Conservation (phyloP, 1,139 yeast genomes). For the Debaryomyces nepalensis region DNA sequence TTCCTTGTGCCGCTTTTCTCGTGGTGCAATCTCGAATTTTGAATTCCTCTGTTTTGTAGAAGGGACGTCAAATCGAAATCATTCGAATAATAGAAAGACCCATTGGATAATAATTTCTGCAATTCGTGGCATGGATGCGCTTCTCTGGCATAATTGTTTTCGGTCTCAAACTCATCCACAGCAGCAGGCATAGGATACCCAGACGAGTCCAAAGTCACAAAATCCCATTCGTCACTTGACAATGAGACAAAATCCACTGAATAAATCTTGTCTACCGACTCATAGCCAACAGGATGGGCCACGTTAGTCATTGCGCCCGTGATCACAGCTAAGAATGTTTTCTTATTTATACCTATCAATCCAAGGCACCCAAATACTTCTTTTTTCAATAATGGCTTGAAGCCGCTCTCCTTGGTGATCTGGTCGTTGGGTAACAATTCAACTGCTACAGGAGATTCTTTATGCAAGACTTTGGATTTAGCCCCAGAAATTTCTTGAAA, state of each 20-base stretch:
- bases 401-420: slow-evolving; percentile 46
- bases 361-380: slow-evolving; percentile 86
- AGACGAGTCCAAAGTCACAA: slow-evolving; percentile 60
- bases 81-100: slow-evolving; percentile 89
- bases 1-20: slow-evolving; percentile 27
- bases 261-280: slow-evolving; percentile 77
- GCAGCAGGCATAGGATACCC: slow-evolving; percentile 55
- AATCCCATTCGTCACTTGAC: slow-evolving; percentile 79
- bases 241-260: slow-evolving; percentile 87
- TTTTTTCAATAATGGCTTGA: slow-evolving; percentile 53
- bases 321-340: slow-evolving; percentile 77
- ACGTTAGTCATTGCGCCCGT: slow-evolving; percentile 72
- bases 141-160: slow-evolving; percentile 30
- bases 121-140: slow-evolving; percentile 88
- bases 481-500: slow-evolving; percentile 40
- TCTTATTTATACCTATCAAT: slow-evolving; percentile 66
- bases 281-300: slow-evolving; percentile 83
- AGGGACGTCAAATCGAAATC: slow-evolving; percentile 90
- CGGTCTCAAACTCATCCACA: slow-evolving; percentile 24
- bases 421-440: slow-evolving; percentile 51
- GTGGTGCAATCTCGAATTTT: slow-evolving; percentile 31
- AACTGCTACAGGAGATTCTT: slow-evolving; percentile 51
- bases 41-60: slow-evolving; percentile 72
- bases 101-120: slow-evolving; percentile 77
- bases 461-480: slow-evolving; percentile 13